phyloP scores from a whole-genome alignment of 495 filamentous ascomycete genomes.

The Penicillium parvum region DNA sequence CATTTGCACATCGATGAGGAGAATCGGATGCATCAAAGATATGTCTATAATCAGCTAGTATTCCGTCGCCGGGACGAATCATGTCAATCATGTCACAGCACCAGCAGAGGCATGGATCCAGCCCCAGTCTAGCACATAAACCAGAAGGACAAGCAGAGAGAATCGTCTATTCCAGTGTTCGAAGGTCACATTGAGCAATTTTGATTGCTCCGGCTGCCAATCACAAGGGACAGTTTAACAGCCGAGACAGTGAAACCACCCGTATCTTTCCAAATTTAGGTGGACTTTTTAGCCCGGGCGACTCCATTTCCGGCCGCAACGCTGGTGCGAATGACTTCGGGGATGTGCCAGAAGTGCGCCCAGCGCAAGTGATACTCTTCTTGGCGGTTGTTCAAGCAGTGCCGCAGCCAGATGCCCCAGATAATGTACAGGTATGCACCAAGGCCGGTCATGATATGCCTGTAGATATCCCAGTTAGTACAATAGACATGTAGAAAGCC shows the following conservation, averaged over 20 bases:
- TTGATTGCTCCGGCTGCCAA: not conserved
- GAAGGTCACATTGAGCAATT: slow-evolving; percentile 7
- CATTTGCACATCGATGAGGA: not conserved
- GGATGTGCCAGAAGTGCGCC: slow-evolving; percentile 62
- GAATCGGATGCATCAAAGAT: slow-evolving; percentile 4
- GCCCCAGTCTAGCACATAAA: not conserved
- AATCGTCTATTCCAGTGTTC: slow-evolving; percentile 2
- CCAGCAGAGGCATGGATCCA: not conserved
- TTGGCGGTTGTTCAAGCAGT: slow-evolving; percentile 72
- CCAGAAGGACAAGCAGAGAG: not conserved
- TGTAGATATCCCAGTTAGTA: slow-evolving; percentile 22
- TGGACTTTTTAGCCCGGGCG: slow-evolving; percentile 39
- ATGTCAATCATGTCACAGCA: not conserved
- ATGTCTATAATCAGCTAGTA: slow-evolving; percentile 10
- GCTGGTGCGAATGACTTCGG: slow-evolving; percentile 52
- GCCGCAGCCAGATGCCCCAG: slow-evolving; percentile 83
- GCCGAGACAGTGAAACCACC: no score
- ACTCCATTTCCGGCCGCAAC: slow-evolving; percentile 25
- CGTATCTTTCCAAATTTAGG: no score
- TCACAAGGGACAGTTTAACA: not conserved
- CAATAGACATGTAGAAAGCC: not conserved
- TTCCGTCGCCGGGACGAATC: slow-evolving; percentile 10
- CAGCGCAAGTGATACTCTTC: slow-evolving; percentile 72
- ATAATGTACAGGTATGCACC: slow-evolving; percentile 81
- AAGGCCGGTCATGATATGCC: slow-evolving; percentile 62